Conservation (phyloP, 768 basidiomycete genomes). For the Auricularia sp. region DNA sequence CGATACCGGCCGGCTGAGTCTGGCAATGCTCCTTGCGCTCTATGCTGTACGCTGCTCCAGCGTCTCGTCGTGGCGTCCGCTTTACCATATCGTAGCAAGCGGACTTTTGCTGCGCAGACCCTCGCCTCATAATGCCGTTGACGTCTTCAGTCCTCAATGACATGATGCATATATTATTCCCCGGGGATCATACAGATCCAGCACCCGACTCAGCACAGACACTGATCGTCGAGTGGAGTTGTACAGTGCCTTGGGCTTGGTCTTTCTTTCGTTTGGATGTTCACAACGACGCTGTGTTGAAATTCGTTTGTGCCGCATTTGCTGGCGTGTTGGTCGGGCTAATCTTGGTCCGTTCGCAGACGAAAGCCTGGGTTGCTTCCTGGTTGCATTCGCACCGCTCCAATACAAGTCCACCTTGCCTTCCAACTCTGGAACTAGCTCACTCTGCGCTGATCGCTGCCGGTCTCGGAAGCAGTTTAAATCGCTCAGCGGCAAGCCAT, state of each 20-base stretch:
- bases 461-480: too few relatives aligned
- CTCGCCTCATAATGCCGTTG: background rate
- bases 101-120: background rate
- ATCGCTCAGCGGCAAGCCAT: too few relatives aligned
- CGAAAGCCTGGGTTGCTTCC: background rate
- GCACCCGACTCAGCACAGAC: background rate
- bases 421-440: background rate
- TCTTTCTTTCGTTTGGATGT: background rate
- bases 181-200: background rate
- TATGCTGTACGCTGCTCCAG: conserved; percentile 26
- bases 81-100: background rate
- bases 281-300: background rate
- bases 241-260: background rate
- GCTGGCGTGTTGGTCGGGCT: background rate
- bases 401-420: background rate
- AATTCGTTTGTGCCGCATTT: background rate
- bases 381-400: background rate
- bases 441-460: background rate
- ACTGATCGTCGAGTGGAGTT: background rate
- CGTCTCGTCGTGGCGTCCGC: background rate
- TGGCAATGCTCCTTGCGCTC: conserved; percentile 33
- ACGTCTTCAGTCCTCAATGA: background rate
- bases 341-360: background rate
- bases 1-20: conserved; percentile 12
- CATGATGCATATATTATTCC: background rate